Evolutionary conservation across 306 rosid species (phyloP).

Genomic region (Glycine tomentella): DNA sequence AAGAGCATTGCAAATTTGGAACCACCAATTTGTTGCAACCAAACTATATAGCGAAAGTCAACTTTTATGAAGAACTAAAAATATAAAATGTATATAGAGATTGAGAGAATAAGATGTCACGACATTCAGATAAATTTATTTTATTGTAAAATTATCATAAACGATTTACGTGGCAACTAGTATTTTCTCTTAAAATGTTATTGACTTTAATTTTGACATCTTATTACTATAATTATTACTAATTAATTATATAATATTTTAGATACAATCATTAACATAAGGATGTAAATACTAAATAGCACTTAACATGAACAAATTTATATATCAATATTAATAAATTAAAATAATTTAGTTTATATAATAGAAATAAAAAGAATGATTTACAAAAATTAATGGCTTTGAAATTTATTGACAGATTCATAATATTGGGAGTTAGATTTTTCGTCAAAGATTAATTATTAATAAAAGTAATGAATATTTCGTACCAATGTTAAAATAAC

Average conservation of each 20-base stretch:
- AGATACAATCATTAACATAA: no score
- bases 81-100: not conserved
- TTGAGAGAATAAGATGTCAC: not conserved
- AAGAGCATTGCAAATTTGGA: not conserved
- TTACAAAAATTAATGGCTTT: no score
- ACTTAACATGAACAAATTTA: no score
- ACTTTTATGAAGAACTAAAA: conserved; percentile 11
- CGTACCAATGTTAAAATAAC: no score
- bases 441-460: no score
- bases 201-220: no score
- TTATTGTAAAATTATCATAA: not conserved
- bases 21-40: no score
- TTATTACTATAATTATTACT: no score
- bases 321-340: not conserved
- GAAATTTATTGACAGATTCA: not conserved
- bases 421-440: not conserved
- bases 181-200: not conserved
- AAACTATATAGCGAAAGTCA: conserved; percentile 1
- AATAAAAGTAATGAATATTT: no score
- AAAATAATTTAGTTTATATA: not conserved
- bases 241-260: no score
- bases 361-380: no score
- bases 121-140: not conserved
- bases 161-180: not conserved
- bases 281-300: no score